Evolutionary conservation across 768 basidiomycete species (phyloP).

Genomic region (Collybia mongolica): DNA sequence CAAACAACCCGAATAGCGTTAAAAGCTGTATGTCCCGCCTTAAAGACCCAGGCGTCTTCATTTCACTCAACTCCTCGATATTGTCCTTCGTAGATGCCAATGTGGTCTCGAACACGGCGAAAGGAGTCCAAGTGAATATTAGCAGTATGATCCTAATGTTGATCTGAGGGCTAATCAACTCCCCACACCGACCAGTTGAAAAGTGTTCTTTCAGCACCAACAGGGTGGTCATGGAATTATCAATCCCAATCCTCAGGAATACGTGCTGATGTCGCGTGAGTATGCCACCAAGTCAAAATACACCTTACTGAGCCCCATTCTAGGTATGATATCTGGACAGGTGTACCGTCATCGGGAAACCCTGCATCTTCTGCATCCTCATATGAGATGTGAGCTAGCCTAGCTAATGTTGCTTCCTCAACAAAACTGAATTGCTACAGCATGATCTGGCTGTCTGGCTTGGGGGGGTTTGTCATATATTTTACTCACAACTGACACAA

Average conservation of each 20-base stretch:
- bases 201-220: constrained; percentile 42
- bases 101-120: constrained; percentile 40
- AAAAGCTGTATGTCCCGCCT: constrained; percentile 50
- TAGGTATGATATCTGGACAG: constrained; percentile 58
- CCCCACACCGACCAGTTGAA: constrained; percentile 28
- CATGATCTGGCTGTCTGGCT: constrained; percentile 62
- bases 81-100: constrained; percentile 62
- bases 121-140: constrained; percentile 41
- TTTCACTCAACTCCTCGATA: too few relatives aligned
- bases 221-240: constrained; percentile 54
- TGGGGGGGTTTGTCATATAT: constrained; percentile 41
- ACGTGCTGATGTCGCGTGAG: constrained; percentile 54
- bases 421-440: constrained; percentile 10
- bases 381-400: constrained; percentile 47
- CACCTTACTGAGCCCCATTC: background rate
- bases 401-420: background rate
- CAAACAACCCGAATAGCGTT: constrained; percentile 46
- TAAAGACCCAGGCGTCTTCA: too few relatives aligned
- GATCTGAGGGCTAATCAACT: background rate
- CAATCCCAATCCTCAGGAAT: constrained; percentile 39
- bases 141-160: background rate
- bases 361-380: constrained; percentile 48
- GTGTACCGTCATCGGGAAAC: constrained; percentile 36
- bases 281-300: background rate
- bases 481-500: background rate